A percentile compares a stretch with the other conserved stretches of the same genome.
Evolutionary conservation across 164 flowering plant genomes (phyloP).

Genomic region (Nelumbo lutea): DNA sequence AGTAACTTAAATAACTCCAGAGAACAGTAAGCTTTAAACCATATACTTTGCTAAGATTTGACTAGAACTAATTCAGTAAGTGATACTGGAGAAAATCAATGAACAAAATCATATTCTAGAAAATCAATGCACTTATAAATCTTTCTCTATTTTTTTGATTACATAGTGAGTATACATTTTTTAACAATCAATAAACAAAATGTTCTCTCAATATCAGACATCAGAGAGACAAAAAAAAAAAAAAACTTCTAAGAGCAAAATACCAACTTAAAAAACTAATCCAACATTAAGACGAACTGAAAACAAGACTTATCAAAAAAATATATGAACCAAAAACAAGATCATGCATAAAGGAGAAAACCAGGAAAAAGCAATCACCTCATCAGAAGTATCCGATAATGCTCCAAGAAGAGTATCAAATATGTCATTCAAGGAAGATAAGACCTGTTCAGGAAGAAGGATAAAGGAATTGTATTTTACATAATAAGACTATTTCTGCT

Average conservation of each 20-base stretch:
- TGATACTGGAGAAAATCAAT: no score
- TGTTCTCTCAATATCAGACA: background rate
- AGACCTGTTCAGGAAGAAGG: conserved; percentile 47
- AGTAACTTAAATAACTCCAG: no score
- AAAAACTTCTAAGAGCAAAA: background rate
- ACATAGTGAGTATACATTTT: no score
- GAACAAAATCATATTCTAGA: no score
- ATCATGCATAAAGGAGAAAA: background rate
- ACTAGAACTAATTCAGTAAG: no score
- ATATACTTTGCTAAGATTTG: no score
- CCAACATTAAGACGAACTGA: background rate
- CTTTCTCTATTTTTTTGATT: no score
- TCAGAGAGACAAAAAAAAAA: no score
- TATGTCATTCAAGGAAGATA: conserved; percentile 63
- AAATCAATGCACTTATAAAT: no score
- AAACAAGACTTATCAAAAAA: background rate
- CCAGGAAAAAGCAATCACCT: conserved; percentile 39
- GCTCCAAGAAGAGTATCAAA: conserved; percentile 75
- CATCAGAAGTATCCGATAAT: conserved; percentile 86
- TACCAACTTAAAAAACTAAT: background rate
- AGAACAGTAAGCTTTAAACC: no score
- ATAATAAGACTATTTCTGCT: no score
- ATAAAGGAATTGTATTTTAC: background rate
- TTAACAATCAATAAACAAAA: background rate
- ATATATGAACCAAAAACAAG: background rate